Conservation (phyloP, 179 eudicot species). For the Gypsophila paniculata region DNA sequence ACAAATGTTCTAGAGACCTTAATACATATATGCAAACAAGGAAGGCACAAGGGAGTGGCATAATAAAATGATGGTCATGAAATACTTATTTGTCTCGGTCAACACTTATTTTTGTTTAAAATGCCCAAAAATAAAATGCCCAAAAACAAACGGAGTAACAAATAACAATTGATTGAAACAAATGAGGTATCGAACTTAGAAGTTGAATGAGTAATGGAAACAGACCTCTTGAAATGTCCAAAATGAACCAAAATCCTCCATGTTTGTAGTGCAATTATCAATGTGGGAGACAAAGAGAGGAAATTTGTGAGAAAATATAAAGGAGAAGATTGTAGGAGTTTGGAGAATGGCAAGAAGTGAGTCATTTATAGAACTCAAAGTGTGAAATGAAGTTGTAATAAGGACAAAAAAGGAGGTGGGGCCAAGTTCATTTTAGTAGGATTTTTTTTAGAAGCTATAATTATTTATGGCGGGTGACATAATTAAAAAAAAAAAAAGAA, state of each 20-base stretch:
- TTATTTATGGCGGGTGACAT: slow-evolving; percentile 17
- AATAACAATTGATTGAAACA: no score
- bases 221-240: slow-evolving; percentile 37
- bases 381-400: slow-evolving; percentile 25
- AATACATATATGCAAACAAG: background rate
- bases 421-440: background rate
- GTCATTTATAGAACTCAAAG: slow-evolving; percentile 28
- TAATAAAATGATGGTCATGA: background rate
- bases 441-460: background rate
- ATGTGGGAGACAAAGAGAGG: background rate
- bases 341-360: slow-evolving; percentile 15
- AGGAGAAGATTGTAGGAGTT: background rate
- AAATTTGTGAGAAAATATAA: slow-evolving; percentile 6
- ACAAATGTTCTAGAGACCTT: background rate
- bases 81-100: no score
- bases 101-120: no score
- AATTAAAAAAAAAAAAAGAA: slow-evolving; percentile 13
- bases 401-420: slow-evolving; percentile 31
- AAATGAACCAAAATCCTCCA: slow-evolving; percentile 34
- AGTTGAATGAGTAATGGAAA: background rate
- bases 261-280: slow-evolving; percentile 11
- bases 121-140: no score
- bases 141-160: no score
- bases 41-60: background rate
- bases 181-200: background rate